These are phyloP conservation scores for Tubosaeta sp. DNA, from an alignment of 768 basidiomycete species.

Conservation along the genomic window DNA sequence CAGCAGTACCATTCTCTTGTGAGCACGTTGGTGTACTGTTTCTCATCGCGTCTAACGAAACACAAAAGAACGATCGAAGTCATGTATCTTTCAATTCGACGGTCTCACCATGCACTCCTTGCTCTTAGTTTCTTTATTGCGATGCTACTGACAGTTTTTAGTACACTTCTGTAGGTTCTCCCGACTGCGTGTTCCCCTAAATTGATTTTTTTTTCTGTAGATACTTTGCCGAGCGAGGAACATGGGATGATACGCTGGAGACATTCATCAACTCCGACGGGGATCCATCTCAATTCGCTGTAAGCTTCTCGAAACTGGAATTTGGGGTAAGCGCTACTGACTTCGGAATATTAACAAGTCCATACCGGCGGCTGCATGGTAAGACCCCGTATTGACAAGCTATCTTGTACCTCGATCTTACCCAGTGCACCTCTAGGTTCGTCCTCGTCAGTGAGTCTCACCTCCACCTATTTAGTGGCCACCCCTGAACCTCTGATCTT, in stretches of 20 bases:
- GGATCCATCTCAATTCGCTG: constrained; percentile 74
- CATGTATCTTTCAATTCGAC: constrained; percentile 84
- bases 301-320: constrained; percentile 28
- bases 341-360: constrained; percentile 33
- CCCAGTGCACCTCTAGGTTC: constrained; percentile 40
- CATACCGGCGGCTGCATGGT: constrained; percentile 79
- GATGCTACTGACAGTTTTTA: constrained; percentile 85
- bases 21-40: constrained; percentile 27
- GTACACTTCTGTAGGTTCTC: constrained; percentile 66
- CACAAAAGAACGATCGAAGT: constrained; percentile 73
- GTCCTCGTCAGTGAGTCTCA: constrained; percentile 68
- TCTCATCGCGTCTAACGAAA: constrained; percentile 1
- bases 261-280: constrained; percentile 85
- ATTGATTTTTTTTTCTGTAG: constrained; percentile 29
- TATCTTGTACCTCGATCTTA: not conserved
- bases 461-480: not conserved
- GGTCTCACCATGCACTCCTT: constrained; percentile 82
- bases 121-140: constrained; percentile 87
- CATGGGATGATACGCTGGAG: constrained; percentile 78
- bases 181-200: not conserved
- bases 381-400: constrained; percentile 18
- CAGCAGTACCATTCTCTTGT: constrained; percentile 79
- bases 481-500: not conserved
- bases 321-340: not conserved
- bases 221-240: constrained; percentile 87